Evolutionary conservation across 2,329 filamentous ascomycete genomes (phyloP).

Genomic region (Fusarium anthophilum): DNA sequence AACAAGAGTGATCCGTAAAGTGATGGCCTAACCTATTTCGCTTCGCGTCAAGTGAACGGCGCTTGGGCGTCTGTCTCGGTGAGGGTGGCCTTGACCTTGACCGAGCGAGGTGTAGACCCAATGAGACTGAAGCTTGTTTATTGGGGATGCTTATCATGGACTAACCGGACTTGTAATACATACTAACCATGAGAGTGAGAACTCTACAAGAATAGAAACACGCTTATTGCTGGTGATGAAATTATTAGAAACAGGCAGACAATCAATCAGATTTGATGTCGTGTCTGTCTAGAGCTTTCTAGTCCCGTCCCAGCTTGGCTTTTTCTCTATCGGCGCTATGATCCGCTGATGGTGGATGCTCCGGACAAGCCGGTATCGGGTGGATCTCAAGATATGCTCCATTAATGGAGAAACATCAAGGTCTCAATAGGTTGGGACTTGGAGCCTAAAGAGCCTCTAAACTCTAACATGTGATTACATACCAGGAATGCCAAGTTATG

Average conservation of each 20-base stretch:
- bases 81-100: neutral
- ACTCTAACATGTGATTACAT: conserved; percentile 29
- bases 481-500: conserved; percentile 4
- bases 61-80: conserved; percentile 21
- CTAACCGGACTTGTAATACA: conserved; percentile 1
- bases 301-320: conserved; percentile 25
- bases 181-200: neutral
- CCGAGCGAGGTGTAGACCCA: conserved; percentile 2
- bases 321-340: conserved; percentile 23
- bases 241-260: conserved; percentile 10
- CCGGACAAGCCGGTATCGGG: conserved; percentile 26
- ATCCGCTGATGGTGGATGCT: conserved; percentile 17
- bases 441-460: conserved; percentile 24
- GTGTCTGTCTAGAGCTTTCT: conserved; percentile 20
- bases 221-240: neutral
- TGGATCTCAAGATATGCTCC: conserved; percentile 10
- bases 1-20: neutral
- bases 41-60: conserved; percentile 6
- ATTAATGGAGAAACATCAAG: neutral
- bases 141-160: conserved; percentile 2
- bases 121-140: neutral
- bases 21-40: conserved; percentile 22
- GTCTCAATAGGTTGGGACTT: conserved; percentile 8
- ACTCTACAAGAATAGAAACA: conserved; percentile 17
- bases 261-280: neutral